Base-by-base conservation (phyloP, 2,329 filamentous ascomycete genomes). In the Aspergillus sp. region DNA sequence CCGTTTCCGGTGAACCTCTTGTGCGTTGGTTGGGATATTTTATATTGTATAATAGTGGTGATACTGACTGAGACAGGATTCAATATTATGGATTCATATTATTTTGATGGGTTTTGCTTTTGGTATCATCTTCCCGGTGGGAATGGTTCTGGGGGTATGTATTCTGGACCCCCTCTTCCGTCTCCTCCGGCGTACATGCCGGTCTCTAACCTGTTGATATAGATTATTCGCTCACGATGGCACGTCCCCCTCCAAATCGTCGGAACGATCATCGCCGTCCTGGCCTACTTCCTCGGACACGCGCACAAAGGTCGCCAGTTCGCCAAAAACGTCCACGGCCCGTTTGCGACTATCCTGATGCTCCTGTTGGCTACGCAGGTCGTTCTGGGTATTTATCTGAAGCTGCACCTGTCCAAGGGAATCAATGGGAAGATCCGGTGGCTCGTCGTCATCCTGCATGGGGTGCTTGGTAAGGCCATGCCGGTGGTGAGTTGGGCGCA, bases 1-100 rank as follows among this genome's bases (percentile, higher is more conserved):
- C 78, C 29, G 72, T 87, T 58, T 87, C 85, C n/a, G 60, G 68
- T 41, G 86, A 91, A 32, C 86, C 87, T 1, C 77, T 91, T 57
- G 84, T 87, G 73, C 49, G 81, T 72, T 40, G 52, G 19, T 27
- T 40, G 4, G 35, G 35, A 33, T 35, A 34, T 19, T 19, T 19
- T 19, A 19, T 19, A 19, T 19, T 19, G 19, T 19, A 19, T 19
- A 7, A 12, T 45, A n/a, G 19, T 34, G 5, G 32, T 4, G n/a
- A 12, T 28, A 12, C 52, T 52, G 43, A 50, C 46, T 34, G 27
- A 39, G 6, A 27, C 2, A 79, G 74, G 93, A 97, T 66, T 78
- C 83, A 38, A 88, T 82, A 59, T 70, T 98, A 80, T 98, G 93
- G 93, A 77, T 85, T 57, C 93, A 98, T 70, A 97, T 98, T 61